A percentile compares a stretch with the other conserved stretches of the same genome.
phyloP scores from a whole-genome alignment of 2,329 filamentous ascomycete genomes.

The Penicillium rolfsii region DNA sequence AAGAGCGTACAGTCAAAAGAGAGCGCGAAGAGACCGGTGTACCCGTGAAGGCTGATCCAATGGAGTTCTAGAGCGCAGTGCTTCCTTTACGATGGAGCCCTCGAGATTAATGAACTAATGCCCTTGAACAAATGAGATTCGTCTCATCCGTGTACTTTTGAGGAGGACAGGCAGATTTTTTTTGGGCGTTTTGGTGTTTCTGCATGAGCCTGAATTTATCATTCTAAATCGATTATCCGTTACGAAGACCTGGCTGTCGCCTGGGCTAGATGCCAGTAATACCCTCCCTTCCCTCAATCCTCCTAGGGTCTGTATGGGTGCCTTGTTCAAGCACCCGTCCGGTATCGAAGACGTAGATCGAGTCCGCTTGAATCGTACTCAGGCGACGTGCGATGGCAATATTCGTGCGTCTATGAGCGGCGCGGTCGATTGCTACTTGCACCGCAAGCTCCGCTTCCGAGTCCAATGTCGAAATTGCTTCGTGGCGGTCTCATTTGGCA shows the following conservation, averaged over 20 bases:
- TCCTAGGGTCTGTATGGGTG: constrained; percentile 57
- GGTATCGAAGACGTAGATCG: constrained; percentile 84
- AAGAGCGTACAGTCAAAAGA: constrained; percentile 61
- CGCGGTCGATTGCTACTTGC: constrained; percentile 78
- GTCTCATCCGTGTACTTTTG: background rate
- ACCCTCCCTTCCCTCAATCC: background rate
- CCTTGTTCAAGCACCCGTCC: constrained; percentile 86
- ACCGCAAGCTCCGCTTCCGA: constrained; percentile 86
- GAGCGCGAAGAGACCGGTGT: constrained; percentile 54
- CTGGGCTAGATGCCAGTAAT: background rate
- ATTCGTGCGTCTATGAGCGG: constrained; percentile 79
- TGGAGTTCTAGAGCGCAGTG: constrained; percentile 62
- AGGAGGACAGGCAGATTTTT: background rate
- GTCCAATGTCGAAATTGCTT: constrained; percentile 84
- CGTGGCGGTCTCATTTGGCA: constrained; percentile 63
- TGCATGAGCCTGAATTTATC: background rate
- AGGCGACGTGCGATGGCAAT: constrained; percentile 91
- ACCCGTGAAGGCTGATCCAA: constrained; percentile 53
- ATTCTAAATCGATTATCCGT: background rate
- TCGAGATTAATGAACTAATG: constrained; percentile 27
- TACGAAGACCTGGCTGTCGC: background rate
- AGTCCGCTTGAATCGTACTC: constrained; percentile 88
- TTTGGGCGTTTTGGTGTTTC: constrained; percentile 14
- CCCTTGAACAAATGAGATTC: constrained; percentile 4
- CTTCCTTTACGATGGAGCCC: background rate